Conservation (phyloP, 2,329 filamentous ascomycete species). For the Alternaria sp. region DNA sequence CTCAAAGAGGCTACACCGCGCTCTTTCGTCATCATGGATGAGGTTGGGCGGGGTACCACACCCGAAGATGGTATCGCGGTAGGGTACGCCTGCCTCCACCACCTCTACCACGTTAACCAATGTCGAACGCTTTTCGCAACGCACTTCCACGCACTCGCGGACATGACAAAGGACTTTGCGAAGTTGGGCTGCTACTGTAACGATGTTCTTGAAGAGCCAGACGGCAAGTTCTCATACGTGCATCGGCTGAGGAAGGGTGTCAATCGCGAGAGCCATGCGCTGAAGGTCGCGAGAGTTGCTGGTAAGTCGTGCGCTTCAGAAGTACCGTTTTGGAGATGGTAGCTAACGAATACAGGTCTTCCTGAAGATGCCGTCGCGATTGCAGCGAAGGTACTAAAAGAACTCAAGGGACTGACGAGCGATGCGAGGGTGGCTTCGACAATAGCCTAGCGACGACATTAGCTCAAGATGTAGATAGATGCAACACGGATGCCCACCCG, state of each 20-base stretch:
- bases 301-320: slow-evolving; percentile 47
- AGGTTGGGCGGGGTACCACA: slow-evolving; percentile 92
- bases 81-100: slow-evolving; percentile 84
- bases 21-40: slow-evolving; percentile 96
- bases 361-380: slow-evolving; percentile 74
- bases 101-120: slow-evolving; percentile 77
- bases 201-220: slow-evolving; percentile 76
- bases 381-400: slow-evolving; percentile 65
- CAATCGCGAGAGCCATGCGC: slow-evolving; percentile 85
- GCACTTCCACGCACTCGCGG: slow-evolving; percentile 86
- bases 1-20: slow-evolving; percentile 80
- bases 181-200: slow-evolving; percentile 82
- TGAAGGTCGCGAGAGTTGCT: slow-evolving; percentile 91
- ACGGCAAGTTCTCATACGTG: slow-evolving; percentile 76
- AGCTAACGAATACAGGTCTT: slow-evolving; percentile 55
- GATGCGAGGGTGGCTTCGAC: not conserved
- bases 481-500: fast-evolving
- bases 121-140: slow-evolving; percentile 90
- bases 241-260: slow-evolving; percentile 82
- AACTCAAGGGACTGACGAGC: slow-evolving; percentile 19
- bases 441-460: not conserved
- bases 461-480: not conserved
- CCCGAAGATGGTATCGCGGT: slow-evolving; percentile 91
- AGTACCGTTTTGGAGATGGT: not conserved
- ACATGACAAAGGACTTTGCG: slow-evolving; percentile 69